phyloP scores from a whole-genome alignment of 1,284 basidiomycete genomes.

The Takashimella tepidaria region DNA sequence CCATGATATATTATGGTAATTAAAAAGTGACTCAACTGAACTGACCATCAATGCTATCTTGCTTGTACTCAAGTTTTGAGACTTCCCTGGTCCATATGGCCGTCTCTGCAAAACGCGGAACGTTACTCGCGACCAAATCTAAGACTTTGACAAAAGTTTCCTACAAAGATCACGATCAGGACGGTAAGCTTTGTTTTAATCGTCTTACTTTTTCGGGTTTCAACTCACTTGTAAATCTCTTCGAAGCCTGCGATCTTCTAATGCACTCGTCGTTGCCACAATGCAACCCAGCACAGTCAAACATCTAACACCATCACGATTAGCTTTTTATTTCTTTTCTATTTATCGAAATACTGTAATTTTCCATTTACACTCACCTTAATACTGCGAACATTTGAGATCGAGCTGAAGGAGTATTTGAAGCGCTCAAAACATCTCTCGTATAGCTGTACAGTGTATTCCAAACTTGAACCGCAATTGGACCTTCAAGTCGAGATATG shows the following conservation, averaged over 20 bases:
- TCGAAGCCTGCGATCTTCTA: conserved; percentile 83
- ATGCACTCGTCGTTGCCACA: conserved; percentile 75
- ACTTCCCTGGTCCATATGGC: conserved; percentile 17
- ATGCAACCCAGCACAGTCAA: conserved; percentile 71
- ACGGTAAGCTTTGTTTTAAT: no score
- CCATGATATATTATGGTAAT: background rate
- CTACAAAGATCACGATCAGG: conserved; percentile 38
- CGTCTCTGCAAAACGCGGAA: conserved; percentile 62
- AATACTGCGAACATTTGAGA: conserved; percentile 65
- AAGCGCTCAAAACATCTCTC: conserved; percentile 65
- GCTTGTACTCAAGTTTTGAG: background rate
- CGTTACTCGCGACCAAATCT: conserved; percentile 70
- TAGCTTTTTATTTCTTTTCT: no score
- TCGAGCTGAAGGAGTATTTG: conserved; percentile 57
- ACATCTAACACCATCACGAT: conserved; percentile 62
- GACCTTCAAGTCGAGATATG: conserved; percentile 75
- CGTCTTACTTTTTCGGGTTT: no score
- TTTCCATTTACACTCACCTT: conserved; percentile 56
- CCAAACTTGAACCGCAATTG: conserved; percentile 90
- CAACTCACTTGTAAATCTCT: conserved; percentile 78
- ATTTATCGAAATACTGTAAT: no score
- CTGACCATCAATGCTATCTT: background rate
- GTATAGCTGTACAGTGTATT: conserved; percentile 67
- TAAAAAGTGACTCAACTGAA: background rate
- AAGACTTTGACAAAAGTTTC: conserved; percentile 81